Evolutionary conservation across 2,329 filamentous ascomycete genomes (phyloP), one percentile per base, ranked within the genome.

Genomic region (Dryadomyces quercus-mongolicae): DNA sequence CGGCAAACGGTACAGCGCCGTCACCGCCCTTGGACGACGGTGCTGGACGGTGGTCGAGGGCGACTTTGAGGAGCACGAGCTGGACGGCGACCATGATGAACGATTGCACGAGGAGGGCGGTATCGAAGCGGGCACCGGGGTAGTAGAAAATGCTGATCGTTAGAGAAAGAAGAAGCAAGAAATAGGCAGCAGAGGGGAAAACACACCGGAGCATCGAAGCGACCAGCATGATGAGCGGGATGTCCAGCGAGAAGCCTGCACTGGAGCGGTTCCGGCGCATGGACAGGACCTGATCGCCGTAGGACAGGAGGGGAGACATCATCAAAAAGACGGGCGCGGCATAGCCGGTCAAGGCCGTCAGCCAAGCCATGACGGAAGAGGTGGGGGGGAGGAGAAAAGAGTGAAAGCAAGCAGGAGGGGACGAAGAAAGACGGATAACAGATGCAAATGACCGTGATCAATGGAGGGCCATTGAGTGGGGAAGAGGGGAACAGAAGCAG

Each of bases 191-290:
- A n/a, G n/a, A n/a, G n/a, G n/a, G 15, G 52, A n/a, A 36, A 31
- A 38, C 36, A 49, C 64, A 85, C 80, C 81, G 81, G 54, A 85
- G 69, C 54, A 86, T 70, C 3, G 82, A 86, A 31, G 83, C 81
- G 53, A 85, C 75, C 51, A 86, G 77, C 83, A 86, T 86, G 58
- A 86, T 86, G 55, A 86, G 70, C 36, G 83, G 83, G 47, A 85
- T 86, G 62, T 86, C 83, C 58, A 86, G 73, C 18, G 82, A 86
- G 69, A 60, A 60, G 8, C 58, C 59, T 0, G 58, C 58, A 54
- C 81, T 85, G 46, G 80, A 81, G 66, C 78, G 81, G 55, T 70
- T 74, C 61, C 76, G 73, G 62, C 84, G 76, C 77, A 86, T 86
- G 40, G 82, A 77, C 49, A 81, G 63, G 25, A 78, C 80, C 70